Percentiles rank a stretch among this genome's conserved stretches.
Conservation (phyloP, 441 rosid genomes). For the Macaranga tanarius region DNA sequence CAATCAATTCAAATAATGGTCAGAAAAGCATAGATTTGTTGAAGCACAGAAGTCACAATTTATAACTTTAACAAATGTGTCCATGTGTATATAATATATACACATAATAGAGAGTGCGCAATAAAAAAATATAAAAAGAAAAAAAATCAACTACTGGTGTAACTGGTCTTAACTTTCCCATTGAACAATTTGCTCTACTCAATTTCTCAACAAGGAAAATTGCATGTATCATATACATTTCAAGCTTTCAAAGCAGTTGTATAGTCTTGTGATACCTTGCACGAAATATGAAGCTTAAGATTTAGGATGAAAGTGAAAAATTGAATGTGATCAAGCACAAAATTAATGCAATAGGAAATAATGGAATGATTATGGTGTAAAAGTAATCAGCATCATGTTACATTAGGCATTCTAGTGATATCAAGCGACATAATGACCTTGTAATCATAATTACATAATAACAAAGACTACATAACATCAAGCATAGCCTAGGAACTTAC, state of each 20-base stretch:
- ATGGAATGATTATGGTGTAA: neutral
- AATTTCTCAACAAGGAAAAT: neutral
- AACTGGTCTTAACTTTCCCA: neutral
- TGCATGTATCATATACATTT: neutral
- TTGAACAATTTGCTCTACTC: neutral
- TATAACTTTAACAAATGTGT: neutral
- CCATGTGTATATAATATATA: too few species aligned
- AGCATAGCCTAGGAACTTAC: constrained; percentile 41
- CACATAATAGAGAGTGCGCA: too few species aligned
- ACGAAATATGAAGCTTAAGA: neutral
- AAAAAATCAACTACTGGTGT: neutral
- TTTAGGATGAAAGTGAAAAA: neutral
- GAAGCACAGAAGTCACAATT: neutral
- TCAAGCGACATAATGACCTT: neutral
- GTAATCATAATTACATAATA: neutral
- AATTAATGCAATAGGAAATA: too few species aligned
- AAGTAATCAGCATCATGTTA: neutral
- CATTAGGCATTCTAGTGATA: neutral
- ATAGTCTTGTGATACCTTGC: neutral
- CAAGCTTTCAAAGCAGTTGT: neutral
- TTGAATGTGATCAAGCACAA: too few species aligned
- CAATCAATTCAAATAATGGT: neutral
- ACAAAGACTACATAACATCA: neutral
- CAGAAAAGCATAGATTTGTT: neutral
- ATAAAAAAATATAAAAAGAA: neutral